Base-by-base conservation (phyloP, 2,329 filamentous ascomycete genomes). In the Didymella keratinophila region DNA sequence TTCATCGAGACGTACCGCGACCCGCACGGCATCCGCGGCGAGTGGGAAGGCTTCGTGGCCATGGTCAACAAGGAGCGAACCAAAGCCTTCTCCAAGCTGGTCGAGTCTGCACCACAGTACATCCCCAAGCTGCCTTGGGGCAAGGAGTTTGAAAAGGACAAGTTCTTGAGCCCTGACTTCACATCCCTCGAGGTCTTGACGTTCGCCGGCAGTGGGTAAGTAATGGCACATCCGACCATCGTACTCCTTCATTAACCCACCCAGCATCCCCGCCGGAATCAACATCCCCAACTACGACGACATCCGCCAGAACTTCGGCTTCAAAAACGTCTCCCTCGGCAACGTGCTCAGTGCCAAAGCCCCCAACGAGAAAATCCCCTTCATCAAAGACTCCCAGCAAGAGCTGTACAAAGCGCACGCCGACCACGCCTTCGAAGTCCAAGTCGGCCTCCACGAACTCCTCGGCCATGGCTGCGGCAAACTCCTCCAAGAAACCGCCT, bases 381-480 rank as follows among this genome's bases (percentile, higher is more conserved):
- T 98, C 79, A 93, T 99, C 71, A 84, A 87, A 14, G 87, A 91
- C 2, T 83, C 86, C 43, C 94, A 98, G 70, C 83, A 95, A 21
- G 86, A 87, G 2, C 75, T 96, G 4, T 98, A 90, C 78, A 86
- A 90, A 68, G 90, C 90, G 72, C 93, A 92, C 78, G 90, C 92
- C 11, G 93, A 97, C 70, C 85, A 86, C 7, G 89, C 94, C 0
- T 98, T 98, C 69, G 94, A 98, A 78, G 92, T 97, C 2, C 93
- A 98, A 78, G 94, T 99, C 47, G 94, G 93, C 23, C 88, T 98
- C 20, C 94, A 98, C 77, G 93, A 97, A 75, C 86, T 97, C 80
- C 71, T 88, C 2, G 91, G 93, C 18, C 94, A 97, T 69, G 94
- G 94, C 28, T 97, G 93, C 58, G 94, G 94, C 45, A 98, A 97